phyloP scores from a whole-genome alignment of 495 filamentous ascomycete species.

The Penicillium manginii region DNA sequence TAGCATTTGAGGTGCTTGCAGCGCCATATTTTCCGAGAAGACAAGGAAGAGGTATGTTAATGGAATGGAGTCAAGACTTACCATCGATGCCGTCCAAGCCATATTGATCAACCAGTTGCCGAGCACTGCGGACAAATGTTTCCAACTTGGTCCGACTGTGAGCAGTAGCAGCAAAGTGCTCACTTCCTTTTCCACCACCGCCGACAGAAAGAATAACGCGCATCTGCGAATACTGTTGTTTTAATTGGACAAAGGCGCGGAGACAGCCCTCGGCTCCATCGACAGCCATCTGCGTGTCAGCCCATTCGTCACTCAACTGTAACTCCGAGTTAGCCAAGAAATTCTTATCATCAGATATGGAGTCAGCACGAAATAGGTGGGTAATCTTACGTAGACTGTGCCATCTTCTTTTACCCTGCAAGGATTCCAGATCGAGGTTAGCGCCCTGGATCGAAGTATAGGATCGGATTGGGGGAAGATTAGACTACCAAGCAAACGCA shows the following conservation, averaged over 20 bases:
- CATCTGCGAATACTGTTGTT: constrained; percentile 73
- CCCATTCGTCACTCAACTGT: constrained; percentile 86
- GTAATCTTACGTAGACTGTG: constrained; percentile 69
- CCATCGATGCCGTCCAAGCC: constrained; percentile 87
- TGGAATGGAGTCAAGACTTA: constrained; percentile 36
- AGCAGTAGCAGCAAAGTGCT: constrained; percentile 77
- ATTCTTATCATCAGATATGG: neutral
- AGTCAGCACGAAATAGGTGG: neutral
- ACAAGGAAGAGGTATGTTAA: neutral
- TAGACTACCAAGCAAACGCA: constrained; percentile 72
- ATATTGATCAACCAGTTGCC: constrained; percentile 71
- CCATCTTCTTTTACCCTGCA: constrained; percentile 76
- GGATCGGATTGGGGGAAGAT: constrained; percentile 18
- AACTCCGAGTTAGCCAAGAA: neutral
- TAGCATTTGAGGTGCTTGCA: neutral
- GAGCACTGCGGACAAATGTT: constrained; percentile 74
- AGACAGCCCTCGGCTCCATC: constrained; percentile 80
- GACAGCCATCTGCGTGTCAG: constrained; percentile 77
- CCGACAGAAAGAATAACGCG: constrained; percentile 86
- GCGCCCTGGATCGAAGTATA: constrained; percentile 30
- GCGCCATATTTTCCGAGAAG: neutral
- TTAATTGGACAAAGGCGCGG: constrained; percentile 73
- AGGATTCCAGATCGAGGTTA: constrained; percentile 33
- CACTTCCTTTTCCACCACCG: constrained; percentile 75
- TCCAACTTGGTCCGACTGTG: constrained; percentile 61